These are phyloP conservation scores for Xylaria flabelliformis DNA, from an alignment of 495 filamentous ascomycete species.

Conservation along the genomic window DNA sequence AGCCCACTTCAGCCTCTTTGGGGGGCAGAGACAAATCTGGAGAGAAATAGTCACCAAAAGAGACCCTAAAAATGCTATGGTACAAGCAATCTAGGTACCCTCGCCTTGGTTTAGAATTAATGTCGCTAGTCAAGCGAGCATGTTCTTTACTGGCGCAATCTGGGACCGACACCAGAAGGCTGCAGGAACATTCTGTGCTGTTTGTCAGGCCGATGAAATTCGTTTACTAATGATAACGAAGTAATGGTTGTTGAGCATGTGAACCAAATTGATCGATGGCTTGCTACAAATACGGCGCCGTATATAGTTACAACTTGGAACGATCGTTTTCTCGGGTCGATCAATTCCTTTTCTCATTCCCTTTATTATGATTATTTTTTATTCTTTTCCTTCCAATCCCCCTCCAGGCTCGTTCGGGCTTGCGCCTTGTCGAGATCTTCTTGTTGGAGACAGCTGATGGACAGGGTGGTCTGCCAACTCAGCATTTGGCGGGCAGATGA, in stretches of 20 bases:
- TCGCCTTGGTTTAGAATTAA: neutral
- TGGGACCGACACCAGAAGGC: neutral
- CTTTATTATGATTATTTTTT: conserved; percentile 10
- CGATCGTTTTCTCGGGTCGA: neutral
- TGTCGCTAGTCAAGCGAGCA: neutral
- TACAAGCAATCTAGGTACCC: conserved; percentile 7
- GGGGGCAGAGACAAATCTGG: conserved; percentile 3
- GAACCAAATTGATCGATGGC: conserved; percentile 11
- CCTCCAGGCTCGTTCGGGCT: conserved; percentile 9
- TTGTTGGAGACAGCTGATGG: conserved; percentile 32
- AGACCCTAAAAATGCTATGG: neutral
- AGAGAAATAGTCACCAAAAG: neutral
- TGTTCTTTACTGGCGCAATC: neutral
- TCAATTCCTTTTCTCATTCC: conserved; percentile 16
- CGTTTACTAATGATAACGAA: conserved; percentile 9
- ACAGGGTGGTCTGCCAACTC: conserved; percentile 32
- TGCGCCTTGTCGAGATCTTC: conserved; percentile 22
- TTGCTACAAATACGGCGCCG: conserved; percentile 6
- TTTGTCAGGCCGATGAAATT: neutral
- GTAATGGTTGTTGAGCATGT: neutral
- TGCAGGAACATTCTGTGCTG: neutral
- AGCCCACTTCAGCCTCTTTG: conserved; percentile 27
- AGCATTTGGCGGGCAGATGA: conserved; percentile 33
- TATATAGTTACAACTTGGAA: neutral
- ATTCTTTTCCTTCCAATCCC: neutral